Conservation (phyloP, 805 yeast species). For the Barnettozyma siamensis region DNA sequence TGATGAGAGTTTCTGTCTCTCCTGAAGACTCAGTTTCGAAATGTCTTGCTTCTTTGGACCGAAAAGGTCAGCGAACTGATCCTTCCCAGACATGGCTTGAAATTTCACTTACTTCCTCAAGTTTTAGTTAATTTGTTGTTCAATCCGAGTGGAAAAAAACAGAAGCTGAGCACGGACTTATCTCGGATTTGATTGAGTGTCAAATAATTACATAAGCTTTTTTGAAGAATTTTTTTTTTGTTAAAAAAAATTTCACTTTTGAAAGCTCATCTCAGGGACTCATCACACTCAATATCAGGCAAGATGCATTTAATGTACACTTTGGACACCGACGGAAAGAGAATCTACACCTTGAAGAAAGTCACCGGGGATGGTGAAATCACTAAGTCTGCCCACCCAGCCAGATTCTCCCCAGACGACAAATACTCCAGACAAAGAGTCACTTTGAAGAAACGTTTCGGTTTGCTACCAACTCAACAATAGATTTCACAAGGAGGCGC, state of each 20-base stretch:
- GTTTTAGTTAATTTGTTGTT: neutral
- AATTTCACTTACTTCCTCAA: neutral
- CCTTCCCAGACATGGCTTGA: slow-evolving; percentile 8
- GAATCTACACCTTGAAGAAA: slow-evolving; percentile 89
- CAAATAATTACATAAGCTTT: slow-evolving; percentile 1
- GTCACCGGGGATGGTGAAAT: slow-evolving; percentile 79
- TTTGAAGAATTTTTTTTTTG: neutral
- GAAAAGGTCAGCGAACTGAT: slow-evolving; percentile 25
- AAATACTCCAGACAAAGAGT: slow-evolving; percentile 99
- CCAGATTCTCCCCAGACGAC: slow-evolving; percentile 99
- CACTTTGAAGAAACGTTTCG: slow-evolving; percentile 91
- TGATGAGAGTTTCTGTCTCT: slow-evolving; percentile 27
- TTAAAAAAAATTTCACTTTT: neutral
- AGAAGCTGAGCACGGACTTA: neutral
- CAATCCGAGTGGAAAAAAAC: neutral
- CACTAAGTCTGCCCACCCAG: slow-evolving; percentile 99
- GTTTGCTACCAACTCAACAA: slow-evolving; percentile 80
- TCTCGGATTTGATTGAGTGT: neutral
- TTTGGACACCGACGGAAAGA: slow-evolving; percentile 88
- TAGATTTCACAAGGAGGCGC: slow-evolving; percentile 9
- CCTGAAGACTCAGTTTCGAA: slow-evolving; percentile 28
- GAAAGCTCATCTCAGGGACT: slow-evolving; percentile 6
- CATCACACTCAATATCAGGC: slow-evolving; percentile 4
- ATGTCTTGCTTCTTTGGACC: slow-evolving; percentile 22
- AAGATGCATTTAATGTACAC: slow-evolving; percentile 99